phyloP scores from a whole-genome alignment of 106 monocot genomes.

The Allium fistulosum region DNA sequence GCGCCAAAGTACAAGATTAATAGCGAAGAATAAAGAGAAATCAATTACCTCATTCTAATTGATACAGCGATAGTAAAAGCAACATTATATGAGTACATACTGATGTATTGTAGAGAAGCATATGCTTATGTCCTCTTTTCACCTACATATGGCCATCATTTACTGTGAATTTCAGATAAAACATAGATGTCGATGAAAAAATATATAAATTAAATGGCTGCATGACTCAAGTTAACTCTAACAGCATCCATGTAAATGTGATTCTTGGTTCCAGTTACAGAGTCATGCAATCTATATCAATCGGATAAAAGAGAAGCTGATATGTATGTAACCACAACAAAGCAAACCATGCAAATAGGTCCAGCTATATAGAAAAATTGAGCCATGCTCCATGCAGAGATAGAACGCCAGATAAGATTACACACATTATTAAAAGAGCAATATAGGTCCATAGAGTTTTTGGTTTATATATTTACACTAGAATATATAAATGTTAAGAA shows the following conservation, averaged over 20 bases:
- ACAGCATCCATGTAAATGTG: slow-evolving; percentile 15
- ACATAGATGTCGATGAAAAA: no score
- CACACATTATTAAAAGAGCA: slow-evolving; percentile 67
- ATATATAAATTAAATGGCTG: background rate
- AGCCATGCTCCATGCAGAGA: slow-evolving; percentile 71
- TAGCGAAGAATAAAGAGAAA: no score
- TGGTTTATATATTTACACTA: background rate
- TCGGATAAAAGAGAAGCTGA: slow-evolving; percentile 16
- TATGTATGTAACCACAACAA: slow-evolving; percentile 42
- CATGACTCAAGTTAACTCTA: slow-evolving; percentile 4
- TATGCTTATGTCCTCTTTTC: slow-evolving; percentile 47
- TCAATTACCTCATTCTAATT: no score
- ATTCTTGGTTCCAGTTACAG: slow-evolving; percentile 9
- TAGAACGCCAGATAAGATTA: slow-evolving; percentile 71
- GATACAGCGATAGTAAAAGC: no score
- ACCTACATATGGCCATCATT: slow-evolving; percentile 8
- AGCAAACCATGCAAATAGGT: slow-evolving; percentile 45
- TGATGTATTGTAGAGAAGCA: slow-evolving; percentile 45
- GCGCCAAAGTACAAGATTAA: no score
- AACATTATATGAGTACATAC: slow-evolving; percentile 34
- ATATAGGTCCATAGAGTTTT: slow-evolving; percentile 12
- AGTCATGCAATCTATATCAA: slow-evolving; percentile 10
- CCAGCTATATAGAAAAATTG: slow-evolving; percentile 56
- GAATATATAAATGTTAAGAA: no score
- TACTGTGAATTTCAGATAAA: background rate